Base-by-base conservation (phyloP, 495 filamentous ascomycete species). In the Arthonia radiata region DNA sequence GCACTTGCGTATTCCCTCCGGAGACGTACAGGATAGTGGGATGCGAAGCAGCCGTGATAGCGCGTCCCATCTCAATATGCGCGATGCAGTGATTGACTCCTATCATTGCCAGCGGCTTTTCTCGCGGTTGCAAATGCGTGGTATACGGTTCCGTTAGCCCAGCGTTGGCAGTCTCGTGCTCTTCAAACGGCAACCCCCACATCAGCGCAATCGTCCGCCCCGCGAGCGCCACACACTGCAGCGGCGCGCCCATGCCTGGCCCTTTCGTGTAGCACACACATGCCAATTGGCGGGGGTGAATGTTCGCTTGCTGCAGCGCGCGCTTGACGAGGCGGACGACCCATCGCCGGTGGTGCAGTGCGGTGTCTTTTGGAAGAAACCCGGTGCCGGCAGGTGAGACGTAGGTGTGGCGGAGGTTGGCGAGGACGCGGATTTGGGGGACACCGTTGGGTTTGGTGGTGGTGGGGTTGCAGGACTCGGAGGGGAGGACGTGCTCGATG, bases 31-130 rank as follows among this genome's bases (percentile, higher is more conserved):
- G 56, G 15, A 97, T 86, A 15, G 93, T 76, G 1, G 86, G 86
- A 49, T 93, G 81, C n/a, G 56, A 42, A 9, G 89, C 78, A 29
- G 75, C 76, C 12, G 86, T 97, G 44, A 97, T 91, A 27, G 76
- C 62, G 19, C 86, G 64, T 15, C 86, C 86, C 86, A 97, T 97
- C 55, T 97, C 86, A 26, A 97, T 93, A 37, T 79, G 86, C 28
- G 86, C 86, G 22, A 97, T 71, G 49, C 86, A 97, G 48, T 97
- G 86, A 49, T 97, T 97, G 8, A 97, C 86, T 11, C 76, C 82
- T 3, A 97, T 70, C 12, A 97, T n/a, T n/a, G n/a, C n/a, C n/a
- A n/a, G n/a, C n/a, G n/a, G n/a, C n/a, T n/a, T n/a, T n/a, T n/a
- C n/a, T n/a, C n/a, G n/a, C n/a, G n/a, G n/a, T n/a, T n/a, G n/a